Conservation (phyloP, 106 monocot species). For the Acanthochlamys bracteata region DNA sequence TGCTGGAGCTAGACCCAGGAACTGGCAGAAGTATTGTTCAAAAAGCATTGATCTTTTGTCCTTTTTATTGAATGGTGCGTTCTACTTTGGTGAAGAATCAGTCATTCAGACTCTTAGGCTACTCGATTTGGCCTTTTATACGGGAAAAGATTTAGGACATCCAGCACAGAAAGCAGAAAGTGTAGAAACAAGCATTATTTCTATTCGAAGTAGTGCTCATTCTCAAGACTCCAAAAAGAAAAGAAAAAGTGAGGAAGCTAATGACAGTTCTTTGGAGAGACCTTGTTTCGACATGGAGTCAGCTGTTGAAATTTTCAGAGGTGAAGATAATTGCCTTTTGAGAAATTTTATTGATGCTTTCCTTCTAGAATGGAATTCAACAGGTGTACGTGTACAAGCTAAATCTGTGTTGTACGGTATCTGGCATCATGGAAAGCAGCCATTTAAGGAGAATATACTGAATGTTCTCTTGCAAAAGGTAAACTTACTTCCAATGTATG, state of each 20-base stretch:
- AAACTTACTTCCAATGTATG: conserved; percentile 71
- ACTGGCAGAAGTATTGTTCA: conserved; percentile 94
- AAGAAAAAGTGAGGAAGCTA: conserved; percentile 74
- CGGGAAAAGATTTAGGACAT: conserved; percentile 65
- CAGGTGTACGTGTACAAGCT: conserved; percentile 77
- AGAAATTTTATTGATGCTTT: conserved; percentile 76
- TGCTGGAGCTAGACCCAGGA: conserved; percentile 81
- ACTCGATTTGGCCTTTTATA: conserved; percentile 80
- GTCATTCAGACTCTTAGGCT: conserved; percentile 84
- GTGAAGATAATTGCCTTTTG: conserved; percentile 46
- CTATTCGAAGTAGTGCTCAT: conserved; percentile 37
- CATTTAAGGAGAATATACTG: conserved; percentile 56
- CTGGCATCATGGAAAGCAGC: conserved; percentile 79
- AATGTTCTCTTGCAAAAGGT: conserved; percentile 60
- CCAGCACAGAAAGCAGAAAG: conserved; percentile 38
- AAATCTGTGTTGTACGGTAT: conserved; percentile 83
- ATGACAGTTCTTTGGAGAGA: conserved; percentile 63
- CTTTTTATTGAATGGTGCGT: conserved; percentile 61
- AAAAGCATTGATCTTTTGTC: conserved; percentile 66
- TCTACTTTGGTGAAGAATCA: conserved; percentile 84
- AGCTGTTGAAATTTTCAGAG: conserved; percentile 65
- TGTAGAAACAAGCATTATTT: conserved; percentile 34
- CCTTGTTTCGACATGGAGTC: conserved; percentile 84
- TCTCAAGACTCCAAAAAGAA: conserved; percentile 78
- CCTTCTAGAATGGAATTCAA: conserved; percentile 90